Base-by-base conservation (phyloP, 176 grass and related monocot genomes). In the Bolboschoenus planiculmis region DNA sequence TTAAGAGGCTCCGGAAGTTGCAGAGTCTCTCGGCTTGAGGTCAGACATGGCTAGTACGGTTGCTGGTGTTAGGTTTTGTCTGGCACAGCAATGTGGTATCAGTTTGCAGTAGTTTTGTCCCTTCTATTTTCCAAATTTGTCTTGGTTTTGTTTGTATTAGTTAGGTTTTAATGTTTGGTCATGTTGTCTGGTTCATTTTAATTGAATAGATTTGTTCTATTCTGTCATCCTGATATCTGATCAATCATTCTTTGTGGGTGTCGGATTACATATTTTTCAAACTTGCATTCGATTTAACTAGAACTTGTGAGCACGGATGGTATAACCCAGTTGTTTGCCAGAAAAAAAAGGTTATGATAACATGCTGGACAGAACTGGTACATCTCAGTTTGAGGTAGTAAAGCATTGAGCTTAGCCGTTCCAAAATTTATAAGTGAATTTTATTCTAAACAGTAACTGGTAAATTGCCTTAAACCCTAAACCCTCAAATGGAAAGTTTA, bases 1-100 rank as follows among this genome's bases (percentile, higher is more conserved):
- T 87, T 68, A 98, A 91, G 85, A 88, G 87, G 63, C 81, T 99
- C 88, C 84, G 90, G 20, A 99, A 91, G 85, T 86, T 94, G 85
- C 89, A 95, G 82, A 91, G 33, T 27, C 85, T 89, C 48, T 97
- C 92, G 33, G 81, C 87, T 37, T 97, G 87, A 89, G 54, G 44
- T 80, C 4, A 21, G 10, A 50, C 14, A 9, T 18, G 26, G 5
- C 15, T 16, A 2, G 42, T 51, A 51, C 11, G 24, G 44, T 10
- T 20, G 33, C 29, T 77, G 46, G 27, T 77, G 46, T 50, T 33
- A 2, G 46, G 72, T 53, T 77, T 33, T 53, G n/a, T 53, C 72
- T 77, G 46, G 46, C 53, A 53, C 27, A 1, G 46, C 27, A 53
- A 77, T 77, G 43, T 51, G 14, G 43, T 77, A 76, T 16, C 71